Percentiles rank a stretch among this genome's conserved stretches.
phyloP scores from a whole-genome alignment of 208 protist genomes.

The Leishmania aethiopica region DNA sequence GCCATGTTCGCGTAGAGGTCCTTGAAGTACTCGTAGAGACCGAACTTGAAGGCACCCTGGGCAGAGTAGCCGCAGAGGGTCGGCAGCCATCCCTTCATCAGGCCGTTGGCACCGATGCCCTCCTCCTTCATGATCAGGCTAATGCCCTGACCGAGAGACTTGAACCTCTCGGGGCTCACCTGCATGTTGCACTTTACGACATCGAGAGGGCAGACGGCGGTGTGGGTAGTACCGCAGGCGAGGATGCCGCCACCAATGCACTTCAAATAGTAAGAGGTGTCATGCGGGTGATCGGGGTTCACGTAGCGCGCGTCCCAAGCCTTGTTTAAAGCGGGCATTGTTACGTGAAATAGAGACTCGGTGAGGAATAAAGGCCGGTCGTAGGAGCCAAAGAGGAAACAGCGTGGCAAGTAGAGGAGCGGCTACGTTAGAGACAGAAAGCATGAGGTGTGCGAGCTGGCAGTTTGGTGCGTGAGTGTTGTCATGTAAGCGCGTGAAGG shows the following conservation, averaged over 20 bases:
- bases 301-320: constrained; percentile 79
- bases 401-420: background rate
- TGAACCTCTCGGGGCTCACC: constrained; percentile 90
- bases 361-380: background rate
- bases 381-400: background rate
- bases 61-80: constrained; percentile 93
- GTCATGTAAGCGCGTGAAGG: too few species aligned
- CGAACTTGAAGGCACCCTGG: constrained; percentile 95
- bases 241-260: constrained; percentile 94
- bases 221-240: constrained; percentile 95
- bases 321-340: background rate
- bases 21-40: constrained; percentile 96
- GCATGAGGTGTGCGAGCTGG: background rate
- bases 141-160: constrained; percentile 49
- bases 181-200: constrained; percentile 97
- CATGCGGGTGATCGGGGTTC: constrained; percentile 68
- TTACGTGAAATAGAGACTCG: background rate
- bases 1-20: constrained; percentile 86
- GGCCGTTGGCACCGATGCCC: constrained; percentile 63
- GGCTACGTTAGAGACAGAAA: background rate
- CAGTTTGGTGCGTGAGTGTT: background rate
- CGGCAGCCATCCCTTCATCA: constrained; percentile 92
- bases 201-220: constrained; percentile 94
- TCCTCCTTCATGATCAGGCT: constrained; percentile 38
- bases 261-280: constrained; percentile 92